Conservation (phyloP, 2,329 filamentous ascomycete genomes). For the Aaosphaeria pasadenensis region DNA sequence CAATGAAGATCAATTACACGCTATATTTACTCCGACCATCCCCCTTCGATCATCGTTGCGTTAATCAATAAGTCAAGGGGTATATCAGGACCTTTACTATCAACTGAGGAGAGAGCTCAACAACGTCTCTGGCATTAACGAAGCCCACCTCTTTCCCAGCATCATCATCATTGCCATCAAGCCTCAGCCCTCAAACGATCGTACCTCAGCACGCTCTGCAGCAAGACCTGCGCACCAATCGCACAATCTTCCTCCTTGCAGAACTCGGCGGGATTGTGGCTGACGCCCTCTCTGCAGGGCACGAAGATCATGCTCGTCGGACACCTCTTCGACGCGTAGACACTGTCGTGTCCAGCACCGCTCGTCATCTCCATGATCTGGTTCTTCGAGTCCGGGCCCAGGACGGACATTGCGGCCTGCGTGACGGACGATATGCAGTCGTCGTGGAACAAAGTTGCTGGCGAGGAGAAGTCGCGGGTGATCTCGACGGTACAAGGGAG, state of each 20-base stretch:
- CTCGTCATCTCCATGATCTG: constrained; percentile 60
- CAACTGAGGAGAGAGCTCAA: no score
- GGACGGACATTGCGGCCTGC: constrained; percentile 58
- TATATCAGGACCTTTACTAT: no score
- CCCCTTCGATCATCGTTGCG: no score
- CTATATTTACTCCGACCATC: no score
- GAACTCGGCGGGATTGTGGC: constrained; percentile 48
- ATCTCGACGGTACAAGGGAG: constrained; percentile 57
- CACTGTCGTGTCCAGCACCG: constrained; percentile 62
- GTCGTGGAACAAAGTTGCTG: constrained; percentile 58
- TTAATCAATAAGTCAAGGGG: no score
- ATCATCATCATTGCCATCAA: no score
- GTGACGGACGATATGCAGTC: constrained; percentile 66
- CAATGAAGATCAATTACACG: no score
- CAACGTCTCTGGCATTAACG: no score
- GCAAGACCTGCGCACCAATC: constrained; percentile 47
- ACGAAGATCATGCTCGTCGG: constrained; percentile 51
- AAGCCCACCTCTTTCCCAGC: no score
- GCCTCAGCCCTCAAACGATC: neutral
- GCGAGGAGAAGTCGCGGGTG: constrained; percentile 59
- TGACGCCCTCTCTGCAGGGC: constrained; percentile 47
- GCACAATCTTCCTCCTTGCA: constrained; percentile 46
- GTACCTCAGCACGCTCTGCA: constrained; percentile 1
- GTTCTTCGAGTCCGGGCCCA: constrained; percentile 45
- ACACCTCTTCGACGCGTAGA: constrained; percentile 43